Evolutionary conservation across 2,329 filamentous ascomycete genomes (phyloP), one percentile per base, ranked within the genome.

Genomic region (Penicillium sp.): DNA sequence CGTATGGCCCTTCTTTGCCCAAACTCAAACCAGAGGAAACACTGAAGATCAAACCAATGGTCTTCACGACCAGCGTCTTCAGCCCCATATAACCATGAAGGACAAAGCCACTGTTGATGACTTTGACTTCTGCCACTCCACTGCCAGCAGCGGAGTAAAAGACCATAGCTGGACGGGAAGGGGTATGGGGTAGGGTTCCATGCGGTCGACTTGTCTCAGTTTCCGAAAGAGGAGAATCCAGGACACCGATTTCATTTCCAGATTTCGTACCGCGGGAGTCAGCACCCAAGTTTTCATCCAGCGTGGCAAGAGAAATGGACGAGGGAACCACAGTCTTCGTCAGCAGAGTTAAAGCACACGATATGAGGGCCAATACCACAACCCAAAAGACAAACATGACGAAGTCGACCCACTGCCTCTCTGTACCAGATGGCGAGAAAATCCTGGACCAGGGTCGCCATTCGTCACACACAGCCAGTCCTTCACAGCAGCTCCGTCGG

Each of bases 51-150:
- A 99, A 78, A 13, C 88, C 91, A 14, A 89, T 66, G 0, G 90
- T 89, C 71, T 99, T 99, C 74, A 96, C 83, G 5, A 93, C 73
- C 29, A 99, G 80, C 0, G 94, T 97, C 68, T 88, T 89, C 36
- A 96, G 73, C 63, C 94, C 94, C 7, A 99, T 82, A 69, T 97
- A 97, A 1, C 94, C 93, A 78, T 97, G 94, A 51, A 99, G 79
- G 51, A 99, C 93, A 67, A 97, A 99, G 6, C 94, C 94, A 66
- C 91, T 97, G n/a, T 97, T 83, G 55, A 97, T 97, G 56, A 97
- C 94, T 61, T 94, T 92, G 52, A 97, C 93, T 76, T 99, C 94
- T 7, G 94, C 94, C 11, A 99, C 94, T 64, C 94, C 94, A 74
- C 91, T 96, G 45, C 94, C 94, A 39, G 93, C 93, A 55, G 93